These are phyloP conservation scores for Silene noctiflora DNA, from an alignment of 179 eudicot species.

Conservation along the genomic window DNA sequence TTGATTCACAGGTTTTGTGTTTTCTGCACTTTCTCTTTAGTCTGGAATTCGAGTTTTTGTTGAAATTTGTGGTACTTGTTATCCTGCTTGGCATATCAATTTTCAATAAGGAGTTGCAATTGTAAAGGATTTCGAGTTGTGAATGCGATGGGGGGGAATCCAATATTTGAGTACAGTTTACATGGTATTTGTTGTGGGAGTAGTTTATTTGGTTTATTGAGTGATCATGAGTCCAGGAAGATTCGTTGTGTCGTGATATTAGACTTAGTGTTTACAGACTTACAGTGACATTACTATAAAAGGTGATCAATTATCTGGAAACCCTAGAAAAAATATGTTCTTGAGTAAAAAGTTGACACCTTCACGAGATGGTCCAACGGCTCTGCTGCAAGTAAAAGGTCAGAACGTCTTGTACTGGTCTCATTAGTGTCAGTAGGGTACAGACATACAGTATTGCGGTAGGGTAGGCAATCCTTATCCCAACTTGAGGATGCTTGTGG, in stretches of 20 bases:
- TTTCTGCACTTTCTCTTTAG: neutral
- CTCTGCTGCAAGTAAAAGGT: too few relatives aligned
- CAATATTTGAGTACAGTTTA: neutral
- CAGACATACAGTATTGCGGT: too few relatives aligned
- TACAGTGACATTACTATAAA: too few relatives aligned
- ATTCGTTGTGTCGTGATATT: neutral
- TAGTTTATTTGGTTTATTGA: neutral
- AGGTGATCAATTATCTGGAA: too few relatives aligned
- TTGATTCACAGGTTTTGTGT: slow-evolving; percentile 64
- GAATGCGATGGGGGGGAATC: neutral
- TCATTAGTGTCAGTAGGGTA: too few relatives aligned
- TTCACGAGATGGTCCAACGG: too few relatives aligned
- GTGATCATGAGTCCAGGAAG: slow-evolving; percentile 1
- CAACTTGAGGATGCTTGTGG: too few relatives aligned
- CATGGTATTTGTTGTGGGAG: neutral
- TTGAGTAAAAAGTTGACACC: too few relatives aligned
- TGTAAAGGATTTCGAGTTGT: neutral
- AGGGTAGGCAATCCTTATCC: too few relatives aligned
- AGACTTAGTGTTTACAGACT: too few relatives aligned
- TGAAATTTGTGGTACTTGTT: neutral
- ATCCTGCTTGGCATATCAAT: neutral
- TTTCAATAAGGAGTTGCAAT: neutral
- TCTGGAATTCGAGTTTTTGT: neutral
- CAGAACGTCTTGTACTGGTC: too few relatives aligned
- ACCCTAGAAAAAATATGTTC: too few relatives aligned